Base-by-base conservation (phyloP, 2,329 filamentous ascomycete genomes). In the Fusarium sp. region DNA sequence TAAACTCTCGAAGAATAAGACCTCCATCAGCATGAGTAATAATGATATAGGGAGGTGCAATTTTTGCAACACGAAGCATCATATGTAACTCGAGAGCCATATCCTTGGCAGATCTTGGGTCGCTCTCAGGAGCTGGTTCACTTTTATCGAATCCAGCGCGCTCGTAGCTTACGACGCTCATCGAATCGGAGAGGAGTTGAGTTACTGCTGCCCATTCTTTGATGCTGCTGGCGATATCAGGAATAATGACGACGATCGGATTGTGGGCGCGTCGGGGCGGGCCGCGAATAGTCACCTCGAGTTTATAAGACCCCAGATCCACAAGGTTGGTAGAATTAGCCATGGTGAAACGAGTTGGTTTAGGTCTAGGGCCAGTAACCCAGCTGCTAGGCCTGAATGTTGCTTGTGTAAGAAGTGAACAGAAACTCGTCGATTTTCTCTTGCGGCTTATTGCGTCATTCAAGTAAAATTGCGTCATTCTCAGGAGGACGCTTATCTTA, bases 181-280 rank as follows among this genome's bases (percentile, higher is more conserved):
- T 68, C 6, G 59, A 71, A 10, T 53, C 48, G 2, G 46, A 35
- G 3, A 71, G 44, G 17, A 26, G 27, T 10, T n/a, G 33, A 2
- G 67, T 68, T 7, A 71, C 64, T 1, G 64, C 48, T 3, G 44
- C 18, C 69, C 69, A 70, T 57, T 71, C 67, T 38, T 64, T 71
- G 40, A 68, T 38, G 17, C 67, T 71, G 42, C 59, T 64, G 9
- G 18, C 33, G 11, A 71, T 61, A 7, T 38, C 67, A 6, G 69
- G 63, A 37, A 68, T 59, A 38, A 71, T 56, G 40, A 71, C 10
- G 23, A 68, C 48, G 12, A 60, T 48, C n/a, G 69, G 64, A 18
- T 68, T 71, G 52, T 65, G 67, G 18, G 69, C 67, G 37, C 67
- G 58, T 30, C 69, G 69, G 23, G 69, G 69, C 17, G 64, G 64